Evolutionary conservation across 495 filamentous ascomycete species (phyloP), one percentile per base, ranked within the genome.

Genomic region (Lasiosphaeria ovina): DNA sequence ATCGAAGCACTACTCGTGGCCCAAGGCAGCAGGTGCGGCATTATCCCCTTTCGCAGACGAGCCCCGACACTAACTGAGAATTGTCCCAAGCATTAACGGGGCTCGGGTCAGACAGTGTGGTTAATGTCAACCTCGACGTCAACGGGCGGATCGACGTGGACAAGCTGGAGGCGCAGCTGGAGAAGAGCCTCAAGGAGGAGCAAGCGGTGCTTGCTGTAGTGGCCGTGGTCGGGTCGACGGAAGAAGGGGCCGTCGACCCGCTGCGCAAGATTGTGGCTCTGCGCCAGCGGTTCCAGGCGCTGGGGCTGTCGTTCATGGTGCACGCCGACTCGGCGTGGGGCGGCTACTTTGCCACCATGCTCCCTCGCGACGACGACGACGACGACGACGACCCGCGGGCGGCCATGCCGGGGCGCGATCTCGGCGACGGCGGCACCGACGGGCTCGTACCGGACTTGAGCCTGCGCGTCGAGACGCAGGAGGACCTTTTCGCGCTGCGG

Each of bases 301-400:
- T 68, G 32, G 79, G 78, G 0, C 59, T 79, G 8, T 79, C 75
- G 17, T 66, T 80, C 70, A 54, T 64, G 58, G 66, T 81, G 0
- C 79, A 81, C 59, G 72, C 66, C 6, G 79, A 81, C 62, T 77
- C 76, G 5, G 79, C 78, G 0, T 82, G 79, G 80, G 78, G 79
- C 32, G 79, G 79, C 5, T 83, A 82, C 58, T 81, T 83, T 62
- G 66, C 68, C 56, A 69, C 75, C 0, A 77, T 79, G 76, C 58
- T 79, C 33, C 72, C 68, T 5, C 63, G 57, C 16, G 65, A 60
- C 16, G 64, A 58, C 42, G 55, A 61, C 65, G 35, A 57, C 51
- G 9, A 58, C 63, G 55, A 69, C 49, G 56, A 10, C 42, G 42
- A 3, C 6, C 4, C 4, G 42, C 12, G 11, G 64, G 59, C n/a